Conservation (phyloP, 345 rosid species). For the Fremontodendron californicum region DNA sequence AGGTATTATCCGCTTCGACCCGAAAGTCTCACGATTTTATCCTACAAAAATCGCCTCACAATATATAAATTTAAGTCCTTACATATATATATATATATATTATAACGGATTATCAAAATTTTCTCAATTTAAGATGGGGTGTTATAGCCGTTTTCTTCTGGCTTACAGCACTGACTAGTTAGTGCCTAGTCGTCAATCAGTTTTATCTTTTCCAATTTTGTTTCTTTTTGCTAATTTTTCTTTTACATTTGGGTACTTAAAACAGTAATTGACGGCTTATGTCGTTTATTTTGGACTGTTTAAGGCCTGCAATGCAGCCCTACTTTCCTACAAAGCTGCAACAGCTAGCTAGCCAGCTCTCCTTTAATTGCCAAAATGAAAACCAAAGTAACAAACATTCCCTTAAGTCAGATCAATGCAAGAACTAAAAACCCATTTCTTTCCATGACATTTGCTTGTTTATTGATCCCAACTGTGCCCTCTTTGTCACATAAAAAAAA, state of each 20-base stretch:
- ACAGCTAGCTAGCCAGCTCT: background rate
- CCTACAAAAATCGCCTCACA: too few species aligned
- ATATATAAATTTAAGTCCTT: too few species aligned
- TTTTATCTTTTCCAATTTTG: background rate
- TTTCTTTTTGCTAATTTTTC: background rate
- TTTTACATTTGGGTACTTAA: background rate
- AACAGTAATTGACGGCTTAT: background rate
- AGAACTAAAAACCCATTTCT: background rate
- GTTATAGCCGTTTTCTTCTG: too few species aligned
- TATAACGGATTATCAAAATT: too few species aligned
- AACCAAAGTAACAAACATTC: constrained; percentile 6
- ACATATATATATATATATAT: too few species aligned
- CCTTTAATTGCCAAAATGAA: background rate
- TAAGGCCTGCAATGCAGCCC: background rate
- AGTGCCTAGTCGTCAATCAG: background rate
- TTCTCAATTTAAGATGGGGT: too few species aligned
- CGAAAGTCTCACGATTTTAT: too few species aligned
- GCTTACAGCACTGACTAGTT: background rate
- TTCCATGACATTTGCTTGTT: background rate
- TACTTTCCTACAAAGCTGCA: background rate
- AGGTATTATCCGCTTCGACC: too few species aligned
- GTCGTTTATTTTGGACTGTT: background rate
- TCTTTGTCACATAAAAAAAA: background rate
- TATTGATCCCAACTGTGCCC: background rate
- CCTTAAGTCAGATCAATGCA: background rate